Evolutionary conservation across 2,329 filamentous ascomycete genomes (phyloP).

Genomic region (Capronia coronata): DNA sequence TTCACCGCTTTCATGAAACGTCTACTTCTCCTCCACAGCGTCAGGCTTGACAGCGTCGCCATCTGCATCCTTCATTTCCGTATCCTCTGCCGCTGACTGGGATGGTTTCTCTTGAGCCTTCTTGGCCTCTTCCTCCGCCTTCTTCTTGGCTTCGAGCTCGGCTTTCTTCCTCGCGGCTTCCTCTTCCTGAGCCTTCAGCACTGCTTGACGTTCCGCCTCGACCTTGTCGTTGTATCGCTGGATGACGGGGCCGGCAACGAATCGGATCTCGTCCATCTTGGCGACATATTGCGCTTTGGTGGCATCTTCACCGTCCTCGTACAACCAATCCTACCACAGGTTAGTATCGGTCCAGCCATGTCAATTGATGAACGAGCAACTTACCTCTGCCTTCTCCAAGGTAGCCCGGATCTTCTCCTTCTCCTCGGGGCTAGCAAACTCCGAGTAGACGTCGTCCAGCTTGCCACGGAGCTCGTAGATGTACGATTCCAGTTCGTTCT

Average conservation of each 20-base stretch:
- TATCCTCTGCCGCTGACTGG: slow-evolving; percentile 35
- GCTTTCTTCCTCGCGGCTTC: slow-evolving; percentile 56
- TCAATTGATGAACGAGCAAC: slow-evolving; percentile 32
- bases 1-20: background rate
- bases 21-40: slow-evolving; percentile 29
- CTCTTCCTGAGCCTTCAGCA: slow-evolving; percentile 61
- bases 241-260: slow-evolving; percentile 81
- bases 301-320: slow-evolving; percentile 92
- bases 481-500: slow-evolving; percentile 97
- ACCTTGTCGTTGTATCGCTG: slow-evolving; percentile 95
- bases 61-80: slow-evolving; percentile 57
- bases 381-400: slow-evolving; percentile 79
- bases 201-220: slow-evolving; percentile 73
- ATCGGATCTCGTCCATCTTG: slow-evolving; percentile 93
- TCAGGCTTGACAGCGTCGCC: slow-evolving; percentile 36
- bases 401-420: slow-evolving; percentile 79
- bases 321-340: slow-evolving; percentile 78
- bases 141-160: slow-evolving; percentile 67
- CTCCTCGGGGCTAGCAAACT: slow-evolving; percentile 86
- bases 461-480: slow-evolving; percentile 97
- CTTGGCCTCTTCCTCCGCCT: slow-evolving; percentile 63
- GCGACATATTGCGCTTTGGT: slow-evolving; percentile 88
- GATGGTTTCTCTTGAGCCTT: slow-evolving; percentile 44
- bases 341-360: slow-evolving; percentile 18
- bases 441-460: slow-evolving; percentile 83